Conservation (phyloP, 1,284 basidiomycete species). For the Stereum hirsutum region DNA sequence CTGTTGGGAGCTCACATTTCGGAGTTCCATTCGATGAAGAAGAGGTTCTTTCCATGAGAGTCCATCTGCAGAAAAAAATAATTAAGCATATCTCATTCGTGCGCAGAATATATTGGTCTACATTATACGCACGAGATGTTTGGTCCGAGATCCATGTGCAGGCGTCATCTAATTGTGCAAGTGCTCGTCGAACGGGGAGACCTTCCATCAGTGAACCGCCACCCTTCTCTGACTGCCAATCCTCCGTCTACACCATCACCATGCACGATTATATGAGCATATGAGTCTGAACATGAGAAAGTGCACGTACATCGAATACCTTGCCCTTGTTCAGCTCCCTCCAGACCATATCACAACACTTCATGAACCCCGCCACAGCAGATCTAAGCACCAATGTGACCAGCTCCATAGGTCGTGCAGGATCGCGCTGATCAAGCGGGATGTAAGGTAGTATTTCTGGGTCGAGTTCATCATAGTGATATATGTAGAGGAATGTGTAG, state of each 20-base stretch:
- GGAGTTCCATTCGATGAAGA: constrained; percentile 42
- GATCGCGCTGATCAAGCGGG: constrained; percentile 20
- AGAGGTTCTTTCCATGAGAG: constrained; percentile 25
- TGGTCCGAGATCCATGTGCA: constrained; percentile 44
- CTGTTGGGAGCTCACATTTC: constrained; percentile 34
- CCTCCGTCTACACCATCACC: constrained; percentile 57
- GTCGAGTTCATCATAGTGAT: constrained; percentile 53
- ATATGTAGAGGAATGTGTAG: constrained; percentile 75
- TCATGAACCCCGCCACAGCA: constrained; percentile 66
- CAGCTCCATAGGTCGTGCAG: constrained; percentile 43
- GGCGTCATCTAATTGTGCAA: constrained; percentile 53
- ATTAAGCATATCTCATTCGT: constrained; percentile 2
- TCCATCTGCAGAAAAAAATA: constrained; percentile 5
- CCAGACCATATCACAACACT: constrained; percentile 80
- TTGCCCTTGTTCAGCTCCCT: constrained; percentile 67
- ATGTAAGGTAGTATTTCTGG: constrained; percentile 38
- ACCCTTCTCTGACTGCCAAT: constrained; percentile 83
- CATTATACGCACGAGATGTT: constrained; percentile 1
- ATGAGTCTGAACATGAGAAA: constrained; percentile 3
- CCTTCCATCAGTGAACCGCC: constrained; percentile 73
- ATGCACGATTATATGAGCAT: constrained; percentile 4
- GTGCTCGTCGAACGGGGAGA: constrained; percentile 48
- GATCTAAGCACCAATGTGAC: constrained; percentile 65
- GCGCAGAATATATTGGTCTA: constrained; percentile 5
- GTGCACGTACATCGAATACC: constrained; percentile 63